Base-by-base conservation (phyloP, 768 basidiomycete genomes). In the Boletales sp. region DNA sequence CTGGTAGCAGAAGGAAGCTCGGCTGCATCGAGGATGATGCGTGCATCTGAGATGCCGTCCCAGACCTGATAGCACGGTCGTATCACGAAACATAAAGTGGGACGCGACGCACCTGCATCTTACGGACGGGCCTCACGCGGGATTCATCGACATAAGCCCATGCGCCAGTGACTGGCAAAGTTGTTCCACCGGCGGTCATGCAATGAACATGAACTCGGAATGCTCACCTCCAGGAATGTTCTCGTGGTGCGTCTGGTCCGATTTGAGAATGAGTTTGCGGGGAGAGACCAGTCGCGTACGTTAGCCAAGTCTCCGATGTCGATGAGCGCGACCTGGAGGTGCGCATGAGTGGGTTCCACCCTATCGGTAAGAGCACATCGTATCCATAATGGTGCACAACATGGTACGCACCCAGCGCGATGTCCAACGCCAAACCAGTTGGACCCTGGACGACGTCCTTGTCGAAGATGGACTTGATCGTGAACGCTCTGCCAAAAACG, bases 391-490 rank as follows among this genome's bases (percentile, higher is more conserved):
- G 36, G 14, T 8, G 13, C n/a, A 24, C n/a, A 31, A 13, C 38
- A 29, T 5, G 8, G 18, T 3, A 67, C 80, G 52, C 63, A 95
- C 94, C 80, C 8, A 99, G 75, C 31, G 92, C 90, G 62, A 82
- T 83, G 4, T 93, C 94, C 32, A 99, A 72, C 12, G 94, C 88
- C 36, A 99, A 77, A 4, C 97, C 97, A 5, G 82, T 90, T 21
- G 92, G 94, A 2, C 94, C 95, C 98, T 90, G 58, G 18, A 95
- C 90, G 31, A 98, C 77, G 65, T 98, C 97, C 56, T 79, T 84
- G 34, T 88, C 79, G 51, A 80, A 71, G 24, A 27, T 27, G 24
- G 24, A 27, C 24, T 27, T 27, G 24, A 6, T 27, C 24, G 24
- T 27, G 24, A 27, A 27, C 24, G 24, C 24, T 6, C 7, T 27